A percentile compares a stretch with the other conserved stretches of the same genome.
phyloP scores from a whole-genome alignment of 1,284 basidiomycete species.

The Moniliophthora roreri region DNA sequence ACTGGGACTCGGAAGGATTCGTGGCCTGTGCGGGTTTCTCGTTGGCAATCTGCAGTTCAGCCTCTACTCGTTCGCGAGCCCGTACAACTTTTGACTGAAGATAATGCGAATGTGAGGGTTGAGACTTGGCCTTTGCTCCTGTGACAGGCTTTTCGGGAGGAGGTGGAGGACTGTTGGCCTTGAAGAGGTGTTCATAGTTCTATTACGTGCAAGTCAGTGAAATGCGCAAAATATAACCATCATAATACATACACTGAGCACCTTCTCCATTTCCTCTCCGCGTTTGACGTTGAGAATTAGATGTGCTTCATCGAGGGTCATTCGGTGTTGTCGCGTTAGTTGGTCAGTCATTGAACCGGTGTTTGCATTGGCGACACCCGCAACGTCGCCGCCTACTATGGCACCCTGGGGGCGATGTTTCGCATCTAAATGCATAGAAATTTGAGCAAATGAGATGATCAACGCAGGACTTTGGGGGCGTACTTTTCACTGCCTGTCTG shows the following conservation, averaged over 20 bases:
- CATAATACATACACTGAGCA: conserved; percentile 63
- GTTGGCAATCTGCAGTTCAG: conserved; percentile 57
- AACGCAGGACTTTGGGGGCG: conserved; percentile 31
- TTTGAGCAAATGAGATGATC: not conserved
- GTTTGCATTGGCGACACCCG: conserved; percentile 72
- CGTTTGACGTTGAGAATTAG: conserved; percentile 92
- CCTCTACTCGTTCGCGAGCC: conserved; percentile 92
- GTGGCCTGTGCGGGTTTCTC: conserved; percentile 27
- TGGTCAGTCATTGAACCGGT: conserved; percentile 74
- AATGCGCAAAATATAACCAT: not conserved
- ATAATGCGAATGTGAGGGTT: conserved; percentile 80
- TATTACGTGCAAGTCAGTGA: conserved; percentile 30
- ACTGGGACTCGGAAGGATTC: not conserved
- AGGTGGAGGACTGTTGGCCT: conserved; percentile 77
- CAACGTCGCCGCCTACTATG: conserved; percentile 55
- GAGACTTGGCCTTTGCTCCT: conserved; percentile 35
- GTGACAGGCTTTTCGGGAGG: conserved; percentile 46
- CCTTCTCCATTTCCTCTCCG: conserved; percentile 65
- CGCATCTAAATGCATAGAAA: conserved; percentile 58
- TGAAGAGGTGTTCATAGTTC: conserved; percentile 94
- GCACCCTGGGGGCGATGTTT: conserved; percentile 65
- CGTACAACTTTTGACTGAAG: conserved; percentile 96
- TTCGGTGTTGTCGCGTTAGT: conserved; percentile 81
- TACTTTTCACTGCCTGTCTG: conserved; percentile 91
- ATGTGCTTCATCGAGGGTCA: conserved; percentile 96